Evolutionary conservation across 169 alveolate genomes (phyloP).

Genomic region (Babesia ovata): DNA sequence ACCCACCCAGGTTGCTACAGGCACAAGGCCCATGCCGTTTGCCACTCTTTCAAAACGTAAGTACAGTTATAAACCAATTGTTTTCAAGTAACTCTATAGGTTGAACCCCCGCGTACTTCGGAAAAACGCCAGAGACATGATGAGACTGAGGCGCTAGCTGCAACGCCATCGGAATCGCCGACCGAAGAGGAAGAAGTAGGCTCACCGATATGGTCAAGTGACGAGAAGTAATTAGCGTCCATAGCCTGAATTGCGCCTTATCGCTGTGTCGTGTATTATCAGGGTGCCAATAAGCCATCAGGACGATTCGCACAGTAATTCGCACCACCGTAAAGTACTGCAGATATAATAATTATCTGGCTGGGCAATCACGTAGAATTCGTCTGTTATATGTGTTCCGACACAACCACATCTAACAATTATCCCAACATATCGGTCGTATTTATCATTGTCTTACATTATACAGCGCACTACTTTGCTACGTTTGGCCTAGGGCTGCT

Average conservation of each 20-base stretch:
- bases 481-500: no score
- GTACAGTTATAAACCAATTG: not conserved
- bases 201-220: conserved; percentile 70
- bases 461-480: no score
- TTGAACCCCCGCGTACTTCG: not conserved
- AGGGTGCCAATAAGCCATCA: no score
- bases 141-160: conserved; percentile 5
- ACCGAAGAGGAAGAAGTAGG: conserved; percentile 1
- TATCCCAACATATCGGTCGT: no score
- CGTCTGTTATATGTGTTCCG: no score
- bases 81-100: not conserved
- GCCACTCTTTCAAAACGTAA: not conserved
- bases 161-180: conserved; percentile 44
- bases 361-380: no score
- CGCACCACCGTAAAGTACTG: no score
- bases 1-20: conserved; percentile 6
- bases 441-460: no score
- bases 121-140: conserved; percentile 6
- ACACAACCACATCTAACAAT: no score
- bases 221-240: conserved; percentile 14
- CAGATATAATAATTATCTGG: no score
- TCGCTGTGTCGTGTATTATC: no score
- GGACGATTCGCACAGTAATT: no score
- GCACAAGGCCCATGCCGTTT: conserved; percentile 24
- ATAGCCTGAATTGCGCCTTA: not conserved